Evolutionary conservation across 768 basidiomycete species (phyloP).

Genomic region (Cystobasidium tubakii): DNA sequence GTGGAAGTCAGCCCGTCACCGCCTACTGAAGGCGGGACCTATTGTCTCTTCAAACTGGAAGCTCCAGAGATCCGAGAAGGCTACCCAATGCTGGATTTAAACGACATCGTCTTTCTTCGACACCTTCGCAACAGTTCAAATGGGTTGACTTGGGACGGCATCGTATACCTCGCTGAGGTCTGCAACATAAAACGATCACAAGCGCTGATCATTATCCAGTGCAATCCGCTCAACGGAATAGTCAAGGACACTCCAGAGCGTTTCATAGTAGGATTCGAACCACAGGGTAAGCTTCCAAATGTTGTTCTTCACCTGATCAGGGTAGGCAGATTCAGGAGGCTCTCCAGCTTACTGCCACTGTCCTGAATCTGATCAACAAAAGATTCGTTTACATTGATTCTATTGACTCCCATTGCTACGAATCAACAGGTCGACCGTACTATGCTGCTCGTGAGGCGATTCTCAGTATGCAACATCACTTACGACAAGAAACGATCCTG

Average conservation of each 20-base stretch:
- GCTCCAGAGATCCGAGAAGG: conserved; percentile 50
- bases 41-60: conserved; percentile 39
- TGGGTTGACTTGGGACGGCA: conserved; percentile 36
- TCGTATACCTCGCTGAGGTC: conserved; percentile 47
- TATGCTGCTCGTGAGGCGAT: conserved; percentile 17
- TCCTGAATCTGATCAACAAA: too few species aligned
- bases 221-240: not conserved
- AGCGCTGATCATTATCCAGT: not conserved
- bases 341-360: too few species aligned
- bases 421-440: conserved; percentile 22
- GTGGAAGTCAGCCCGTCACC: not conserved
- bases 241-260: not conserved
- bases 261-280: conserved; percentile 21
- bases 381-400: too few species aligned
- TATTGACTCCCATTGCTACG: too few species aligned
- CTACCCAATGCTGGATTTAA: conserved; percentile 47
- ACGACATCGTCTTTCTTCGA: conserved; percentile 48
- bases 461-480: not conserved
- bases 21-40: not conserved
- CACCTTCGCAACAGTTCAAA: conserved; percentile 42
- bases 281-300: conserved; percentile 9
- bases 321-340: not conserved
- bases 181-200: conserved; percentile 8
- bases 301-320: not conserved
- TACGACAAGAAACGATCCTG: not conserved